Conservation (phyloP, 2,329 filamentous ascomycete species). For the Claviceps sp. region DNA sequence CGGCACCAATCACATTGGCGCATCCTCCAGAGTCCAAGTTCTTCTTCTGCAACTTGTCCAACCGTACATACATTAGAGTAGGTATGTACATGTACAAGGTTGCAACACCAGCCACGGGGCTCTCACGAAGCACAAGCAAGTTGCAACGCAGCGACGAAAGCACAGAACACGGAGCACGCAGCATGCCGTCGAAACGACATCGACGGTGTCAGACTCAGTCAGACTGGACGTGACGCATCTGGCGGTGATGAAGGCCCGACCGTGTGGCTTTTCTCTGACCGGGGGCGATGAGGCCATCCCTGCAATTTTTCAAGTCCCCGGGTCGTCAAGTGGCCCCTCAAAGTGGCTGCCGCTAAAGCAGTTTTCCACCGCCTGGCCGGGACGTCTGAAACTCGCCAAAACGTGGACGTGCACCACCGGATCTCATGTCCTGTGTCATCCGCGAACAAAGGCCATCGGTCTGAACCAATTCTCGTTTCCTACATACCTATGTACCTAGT, state of each 20-base stretch:
- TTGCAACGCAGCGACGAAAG: not conserved
- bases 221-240: not conserved
- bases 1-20: not conserved
- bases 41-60: not conserved
- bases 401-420: not conserved
- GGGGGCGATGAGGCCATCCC: not conserved
- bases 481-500: no score
- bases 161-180: not conserved
- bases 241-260: not conserved
- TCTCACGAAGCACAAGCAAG: not conserved
- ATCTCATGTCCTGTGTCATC: not conserved
- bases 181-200: not conserved
- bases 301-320: not conserved
- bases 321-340: not conserved
- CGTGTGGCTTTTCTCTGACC: not conserved
- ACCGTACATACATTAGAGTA: not conserved
- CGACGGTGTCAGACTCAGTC: not conserved
- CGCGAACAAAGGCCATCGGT: not conserved
- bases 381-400: conserved; percentile 4
- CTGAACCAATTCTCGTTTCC: no score
- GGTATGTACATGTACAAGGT: not conserved
- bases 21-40: not conserved
- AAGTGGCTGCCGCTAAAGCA: conserved; percentile 1
- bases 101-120: not conserved
- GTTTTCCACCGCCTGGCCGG: not conserved